Evolutionary conservation across 352 stramenopile genomes (phyloP), one percentile per base, ranked within the genome.

Genomic region (Globisporangium lucens): DNA sequence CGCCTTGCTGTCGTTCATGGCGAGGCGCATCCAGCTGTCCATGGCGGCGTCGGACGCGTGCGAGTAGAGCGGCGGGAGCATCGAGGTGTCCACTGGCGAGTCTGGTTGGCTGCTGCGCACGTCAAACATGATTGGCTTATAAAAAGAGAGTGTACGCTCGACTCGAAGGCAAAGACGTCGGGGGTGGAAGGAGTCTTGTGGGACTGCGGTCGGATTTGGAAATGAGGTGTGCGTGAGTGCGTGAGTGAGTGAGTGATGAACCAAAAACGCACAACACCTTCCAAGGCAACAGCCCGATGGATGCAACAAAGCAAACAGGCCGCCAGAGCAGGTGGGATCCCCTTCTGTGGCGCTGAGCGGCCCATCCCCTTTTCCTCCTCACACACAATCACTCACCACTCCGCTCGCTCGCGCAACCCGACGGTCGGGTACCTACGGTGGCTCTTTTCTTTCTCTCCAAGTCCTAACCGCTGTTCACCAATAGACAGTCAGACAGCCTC

Each of bases 51-150:
- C 56, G 63, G 78, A 69, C 60, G 75, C 62, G 79, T 77, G 70
- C 43, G 33, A 60, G 65, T 89, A 90, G 55, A 86, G 68, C 7
- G 79, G 74, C 8, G 82, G 82, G 58, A 92, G 87, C 80, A 90
- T 92, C 69, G 79, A 79, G 46, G 84, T 85, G 63, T 92, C 84
- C 63, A 92, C 80, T 29, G 84, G 84, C 64, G 84, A 92, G 56
- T 85, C 76, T 13, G 82, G 80, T 52, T 80, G 71, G 49, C 63
- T 65, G 65, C 29, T 70, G 58, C 65, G 65, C 20, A 33, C 58
- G 65, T 70, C 65, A 43, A 72, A 67, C 66, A 75, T 66, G 58
- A 13, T 63, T 41, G n/a, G 49, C 17, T 66, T 36, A 66, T 66
- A 55, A 52, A 47, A 49, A 59, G 2, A 33, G 53, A 27, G 9